Evolutionary conservation across 1,284 basidiomycete genomes (phyloP), one percentile per base, ranked within the genome.

Genomic region (Ustilago curta): DNA sequence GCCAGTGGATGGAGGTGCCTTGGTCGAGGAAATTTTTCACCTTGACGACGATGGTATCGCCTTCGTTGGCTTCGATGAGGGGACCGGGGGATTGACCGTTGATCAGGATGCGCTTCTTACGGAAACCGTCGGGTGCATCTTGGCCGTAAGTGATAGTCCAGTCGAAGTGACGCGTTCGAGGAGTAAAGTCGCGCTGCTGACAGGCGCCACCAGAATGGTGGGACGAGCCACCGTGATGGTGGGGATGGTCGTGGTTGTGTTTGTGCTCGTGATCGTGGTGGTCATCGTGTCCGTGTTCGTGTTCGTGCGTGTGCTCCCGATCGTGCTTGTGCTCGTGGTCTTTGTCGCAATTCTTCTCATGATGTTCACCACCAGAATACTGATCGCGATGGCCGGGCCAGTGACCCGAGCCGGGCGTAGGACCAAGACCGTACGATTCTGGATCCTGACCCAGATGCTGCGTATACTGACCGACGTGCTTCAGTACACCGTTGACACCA

Each of bases 1-100:
- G 83, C 81, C 81, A 84, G 60, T 84, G 83, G 40, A 82, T 76
- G 2, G 74, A 62, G 14, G 76, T 72, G 39, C 68, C 62, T 27
- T 73, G 59, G 29, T 68, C 65, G 23, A 84, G 51, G 14, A 62
- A 43, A 48, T 84, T 84, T 23, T 53, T 58, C 19, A 84, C 69
- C n/a, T 65, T 62, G 43, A 84, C 67, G 29, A 78, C 55, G 31
- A 83, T 57, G 14, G 69, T 79, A 56, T 84, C 83, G 18, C 82
- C 82, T 39, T 77, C 74, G 39, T 77, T 82, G 27, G 62, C 80
- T 45, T 83, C 76, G 50, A 83, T 77, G 4, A 66, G 47, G 0
- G 80, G 81, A 12, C 81, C 82, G 3, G 82, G 82, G 0, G 80
- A 75, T 23, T 70, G 51, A 18, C 72, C 78, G 56, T 83, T 83